These are phyloP conservation scores for Mortierella alpina DNA, from an alignment of 192 early-diverging fungal genomes.

Conservation along the genomic window DNA sequence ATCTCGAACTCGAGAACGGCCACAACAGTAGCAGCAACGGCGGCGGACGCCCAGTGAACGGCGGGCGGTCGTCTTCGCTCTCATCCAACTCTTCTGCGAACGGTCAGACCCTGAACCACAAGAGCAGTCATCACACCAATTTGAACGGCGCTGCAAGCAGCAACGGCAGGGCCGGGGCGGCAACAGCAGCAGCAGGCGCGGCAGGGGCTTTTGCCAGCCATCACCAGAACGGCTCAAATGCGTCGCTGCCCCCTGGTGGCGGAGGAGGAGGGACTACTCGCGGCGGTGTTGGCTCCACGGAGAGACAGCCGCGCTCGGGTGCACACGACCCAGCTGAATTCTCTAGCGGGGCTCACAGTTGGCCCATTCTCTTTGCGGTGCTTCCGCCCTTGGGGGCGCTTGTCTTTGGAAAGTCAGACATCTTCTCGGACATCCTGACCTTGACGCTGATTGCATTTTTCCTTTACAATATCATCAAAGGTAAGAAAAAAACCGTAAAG, in stretches of 20 bases:
- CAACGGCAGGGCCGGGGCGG: not conserved
- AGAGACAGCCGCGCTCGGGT: constrained; percentile 4
- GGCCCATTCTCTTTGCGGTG: constrained; percentile 70
- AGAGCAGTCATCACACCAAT: not conserved
- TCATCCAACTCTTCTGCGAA: constrained; percentile 34
- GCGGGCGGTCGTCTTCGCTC: constrained; percentile 26
- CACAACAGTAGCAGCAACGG: not conserved
- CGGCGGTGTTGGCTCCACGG: not conserved
- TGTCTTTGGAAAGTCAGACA: constrained; percentile 67
- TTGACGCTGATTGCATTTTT: constrained; percentile 66
- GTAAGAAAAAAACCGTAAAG: constrained; percentile 34
- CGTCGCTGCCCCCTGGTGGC: constrained; percentile 13
- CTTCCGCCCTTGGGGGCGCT: constrained; percentile 66
- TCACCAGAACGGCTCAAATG: constrained; percentile 20
- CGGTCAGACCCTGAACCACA: constrained; percentile 16
- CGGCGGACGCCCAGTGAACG: not conserved
- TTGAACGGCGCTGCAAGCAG: not conserved
- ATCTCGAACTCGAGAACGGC: constrained; percentile 32
- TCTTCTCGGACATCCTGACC: constrained; percentile 69
- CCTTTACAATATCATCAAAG: constrained; percentile 71
- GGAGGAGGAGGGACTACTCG: not conserved
- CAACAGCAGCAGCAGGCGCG: not conserved
- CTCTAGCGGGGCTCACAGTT: constrained; percentile 60
- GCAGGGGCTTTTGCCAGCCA: constrained; percentile 2
- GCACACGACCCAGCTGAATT: constrained; percentile 50